phyloP scores from a whole-genome alignment of 768 basidiomycete species.

The Pleurotus djamor region DNA sequence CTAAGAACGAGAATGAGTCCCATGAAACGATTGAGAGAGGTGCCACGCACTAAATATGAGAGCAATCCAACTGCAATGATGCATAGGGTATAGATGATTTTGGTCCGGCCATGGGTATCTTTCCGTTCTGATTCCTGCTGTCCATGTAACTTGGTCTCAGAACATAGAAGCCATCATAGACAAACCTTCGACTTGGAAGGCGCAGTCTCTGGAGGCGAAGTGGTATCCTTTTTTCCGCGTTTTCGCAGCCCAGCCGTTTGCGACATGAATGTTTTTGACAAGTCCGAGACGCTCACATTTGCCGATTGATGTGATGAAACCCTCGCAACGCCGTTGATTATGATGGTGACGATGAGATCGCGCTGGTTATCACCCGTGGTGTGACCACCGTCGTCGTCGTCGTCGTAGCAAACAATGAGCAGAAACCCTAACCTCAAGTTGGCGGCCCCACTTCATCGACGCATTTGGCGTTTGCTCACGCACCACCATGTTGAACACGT shows the following conservation, averaged over 20 bases:
- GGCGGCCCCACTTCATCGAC: neutral
- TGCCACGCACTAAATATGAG: neutral
- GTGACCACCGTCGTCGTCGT: too few relatives aligned
- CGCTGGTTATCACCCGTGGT: too few relatives aligned
- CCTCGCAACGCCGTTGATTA: too few relatives aligned
- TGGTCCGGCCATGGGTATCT: conserved; percentile 4
- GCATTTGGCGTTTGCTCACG: too few relatives aligned
- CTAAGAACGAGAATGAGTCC: neutral
- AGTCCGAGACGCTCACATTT: too few relatives aligned
- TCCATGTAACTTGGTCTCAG: neutral
- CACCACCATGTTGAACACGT: neutral
- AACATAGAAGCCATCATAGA: too few relatives aligned
- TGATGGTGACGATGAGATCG: too few relatives aligned
- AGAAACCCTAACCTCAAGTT: neutral
- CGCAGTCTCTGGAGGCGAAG: neutral
- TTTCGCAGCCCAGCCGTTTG: conserved; percentile 4
- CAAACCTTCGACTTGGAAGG: neutral
- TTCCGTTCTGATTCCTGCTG: neutral
- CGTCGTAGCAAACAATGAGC: neutral
- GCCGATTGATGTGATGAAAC: too few relatives aligned
- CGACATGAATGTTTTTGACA: neutral
- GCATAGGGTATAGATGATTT: neutral
- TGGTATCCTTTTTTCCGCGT: neutral
- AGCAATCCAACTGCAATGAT: neutral
- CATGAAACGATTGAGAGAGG: neutral